These are phyloP conservation scores for Aspergillus bertholletiae DNA, from an alignment of 495 filamentous ascomycete genomes.

Conservation along the genomic window DNA sequence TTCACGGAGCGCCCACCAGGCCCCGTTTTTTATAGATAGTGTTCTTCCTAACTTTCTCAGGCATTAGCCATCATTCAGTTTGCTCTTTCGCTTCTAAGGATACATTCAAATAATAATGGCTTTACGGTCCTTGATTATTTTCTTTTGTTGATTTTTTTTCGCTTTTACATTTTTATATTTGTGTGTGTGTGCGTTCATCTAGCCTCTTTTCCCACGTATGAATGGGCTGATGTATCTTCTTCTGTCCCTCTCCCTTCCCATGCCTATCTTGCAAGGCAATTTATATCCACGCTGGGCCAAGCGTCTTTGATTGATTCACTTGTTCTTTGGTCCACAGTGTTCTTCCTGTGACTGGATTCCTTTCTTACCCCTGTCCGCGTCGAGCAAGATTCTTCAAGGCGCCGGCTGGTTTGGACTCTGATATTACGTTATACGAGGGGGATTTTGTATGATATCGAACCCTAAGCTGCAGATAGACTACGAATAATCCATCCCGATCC, in stretches of 20 bases:
- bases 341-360: not conserved
- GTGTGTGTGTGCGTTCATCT: not conserved
- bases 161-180: not conserved
- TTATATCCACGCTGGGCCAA: too few relatives aligned
- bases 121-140: conserved; percentile 3
- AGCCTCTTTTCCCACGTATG: not conserved
- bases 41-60: not conserved
- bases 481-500: not conserved
- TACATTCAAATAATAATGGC: conserved; percentile 3
- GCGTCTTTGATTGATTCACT: not conserved
- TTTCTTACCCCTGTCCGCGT: not conserved
- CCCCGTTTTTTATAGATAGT: not conserved
- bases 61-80: not conserved
- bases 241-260: too few relatives aligned
- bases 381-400: not conserved
- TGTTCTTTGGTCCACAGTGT: not conserved
- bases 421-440: not conserved
- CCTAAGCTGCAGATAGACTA: conserved; percentile 1
- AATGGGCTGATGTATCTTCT: too few relatives aligned
- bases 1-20: not conserved
- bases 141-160: not conserved
- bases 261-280: too few relatives aligned
- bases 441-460: conserved; percentile 3
- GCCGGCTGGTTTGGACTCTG: not conserved
- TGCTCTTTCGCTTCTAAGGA: not conserved